phyloP scores from a whole-genome alignment of 2,329 filamentous ascomycete genomes.

The Monilinia vaccinii-corymbosi region DNA sequence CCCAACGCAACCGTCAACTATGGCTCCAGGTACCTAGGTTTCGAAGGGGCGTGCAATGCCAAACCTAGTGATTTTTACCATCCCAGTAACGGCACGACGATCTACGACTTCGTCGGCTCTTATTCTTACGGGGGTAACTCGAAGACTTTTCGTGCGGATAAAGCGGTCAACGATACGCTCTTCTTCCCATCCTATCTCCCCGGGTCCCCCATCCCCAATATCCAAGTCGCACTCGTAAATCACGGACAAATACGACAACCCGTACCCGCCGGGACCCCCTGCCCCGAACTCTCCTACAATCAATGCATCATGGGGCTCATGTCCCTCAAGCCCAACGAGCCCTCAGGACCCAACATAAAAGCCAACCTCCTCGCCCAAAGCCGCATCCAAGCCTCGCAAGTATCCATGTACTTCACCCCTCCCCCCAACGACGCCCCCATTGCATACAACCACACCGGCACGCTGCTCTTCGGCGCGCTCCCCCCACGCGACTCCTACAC shows the following conservation, averaged over 20 bases:
- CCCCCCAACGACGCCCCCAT: neutral
- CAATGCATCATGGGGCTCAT: neutral
- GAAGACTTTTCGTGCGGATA: neutral
- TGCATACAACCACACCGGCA: neutral
- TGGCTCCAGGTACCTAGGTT: neutral
- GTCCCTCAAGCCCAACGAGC: neutral
- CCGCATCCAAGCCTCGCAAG: neutral
- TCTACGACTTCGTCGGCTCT: neutral
- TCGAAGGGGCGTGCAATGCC: neutral
- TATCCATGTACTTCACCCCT: neutral
- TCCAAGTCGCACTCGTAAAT: neutral
- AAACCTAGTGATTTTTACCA: neutral
- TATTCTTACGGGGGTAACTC: constrained; percentile 4
- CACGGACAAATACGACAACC: neutral
- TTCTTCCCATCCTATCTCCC: neutral
- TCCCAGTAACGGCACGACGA: too few relatives aligned
- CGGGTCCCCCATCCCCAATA: neutral
- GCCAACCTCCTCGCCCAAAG: neutral
- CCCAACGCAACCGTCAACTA: constrained; percentile 7
- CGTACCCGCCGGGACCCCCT: neutral
- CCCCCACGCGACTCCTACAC: neutral
- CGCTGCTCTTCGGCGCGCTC: neutral
- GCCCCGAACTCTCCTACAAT: neutral
- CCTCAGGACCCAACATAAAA: neutral
- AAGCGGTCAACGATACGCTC: neutral